Percentiles rank a stretch among this genome's conserved stretches.
Conservation (phyloP, 176 grass and related monocot genomes). For the Oryza coarctata region DNA sequence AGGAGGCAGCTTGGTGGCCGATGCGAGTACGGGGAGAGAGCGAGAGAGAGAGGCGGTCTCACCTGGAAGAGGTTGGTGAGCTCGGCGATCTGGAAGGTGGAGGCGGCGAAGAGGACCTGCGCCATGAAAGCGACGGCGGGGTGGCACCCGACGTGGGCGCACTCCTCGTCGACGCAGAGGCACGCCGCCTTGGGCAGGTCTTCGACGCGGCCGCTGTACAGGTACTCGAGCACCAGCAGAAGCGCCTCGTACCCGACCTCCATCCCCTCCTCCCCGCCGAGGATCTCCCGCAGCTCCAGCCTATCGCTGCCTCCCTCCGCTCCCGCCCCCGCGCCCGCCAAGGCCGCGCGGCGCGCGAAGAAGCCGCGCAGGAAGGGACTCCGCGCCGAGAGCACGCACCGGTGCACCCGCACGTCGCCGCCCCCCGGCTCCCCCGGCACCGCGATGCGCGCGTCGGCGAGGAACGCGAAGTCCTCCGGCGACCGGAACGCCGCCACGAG, state of each 20-base stretch:
- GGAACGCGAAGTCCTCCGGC: slow-evolving; percentile 63
- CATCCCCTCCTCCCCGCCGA: slow-evolving; percentile 37
- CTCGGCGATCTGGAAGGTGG: slow-evolving; percentile 81
- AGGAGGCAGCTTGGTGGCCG: neutral
- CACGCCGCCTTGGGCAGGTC: slow-evolving; percentile 71
- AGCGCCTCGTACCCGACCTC: slow-evolving; percentile 74
- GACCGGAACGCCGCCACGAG: slow-evolving; percentile 58
- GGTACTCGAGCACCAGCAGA: slow-evolving; percentile 72
- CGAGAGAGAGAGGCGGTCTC: neutral
- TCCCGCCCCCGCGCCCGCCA: neutral
- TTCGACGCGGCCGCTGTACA: slow-evolving; percentile 75
- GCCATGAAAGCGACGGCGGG: slow-evolving; percentile 73
- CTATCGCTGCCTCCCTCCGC: neutral
- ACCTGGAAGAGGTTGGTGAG: slow-evolving; percentile 97
- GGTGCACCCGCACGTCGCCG: slow-evolving; percentile 57
- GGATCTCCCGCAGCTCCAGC: slow-evolving; percentile 49
- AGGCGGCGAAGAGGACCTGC: slow-evolving; percentile 84
- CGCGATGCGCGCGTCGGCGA: slow-evolving; percentile 56
- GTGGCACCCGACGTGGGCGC: slow-evolving; percentile 69
- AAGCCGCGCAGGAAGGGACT: slow-evolving; percentile 78
- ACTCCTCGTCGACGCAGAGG: slow-evolving; percentile 77
- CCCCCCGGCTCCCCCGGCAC: slow-evolving; percentile 24
- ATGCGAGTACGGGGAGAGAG: neutral
- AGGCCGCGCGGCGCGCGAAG: slow-evolving; percentile 48
- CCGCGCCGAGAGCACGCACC: slow-evolving; percentile 82